phyloP scores from a whole-genome alignment of 306 rosid genomes.

The Senna siamea region DNA sequence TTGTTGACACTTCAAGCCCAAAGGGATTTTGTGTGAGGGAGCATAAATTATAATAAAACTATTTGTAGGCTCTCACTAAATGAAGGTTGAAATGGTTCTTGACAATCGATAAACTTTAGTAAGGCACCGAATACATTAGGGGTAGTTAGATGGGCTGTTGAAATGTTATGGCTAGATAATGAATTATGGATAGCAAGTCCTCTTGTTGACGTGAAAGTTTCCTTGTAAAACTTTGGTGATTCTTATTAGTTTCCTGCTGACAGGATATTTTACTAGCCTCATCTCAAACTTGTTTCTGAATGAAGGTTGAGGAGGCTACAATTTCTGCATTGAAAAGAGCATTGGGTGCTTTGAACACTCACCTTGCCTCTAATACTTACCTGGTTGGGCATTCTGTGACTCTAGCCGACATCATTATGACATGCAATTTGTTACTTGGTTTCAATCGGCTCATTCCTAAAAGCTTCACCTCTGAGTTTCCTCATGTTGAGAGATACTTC shows the following conservation, averaged over 20 bases:
- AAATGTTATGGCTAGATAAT: background rate
- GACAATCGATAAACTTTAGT: too few relatives aligned
- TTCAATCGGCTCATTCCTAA: slow-evolving; percentile 49
- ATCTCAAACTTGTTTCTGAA: background rate
- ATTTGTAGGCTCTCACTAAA: too few relatives aligned
- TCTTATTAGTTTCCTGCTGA: background rate
- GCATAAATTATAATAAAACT: too few relatives aligned
- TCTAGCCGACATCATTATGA: slow-evolving; percentile 71
- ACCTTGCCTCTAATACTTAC: slow-evolving; percentile 76
- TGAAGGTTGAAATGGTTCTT: too few relatives aligned
- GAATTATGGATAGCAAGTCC: background rate
- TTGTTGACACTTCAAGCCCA: too few relatives aligned
- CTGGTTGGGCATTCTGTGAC: slow-evolving; percentile 84
- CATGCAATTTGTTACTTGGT: slow-evolving; percentile 55
- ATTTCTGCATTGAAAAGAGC: slow-evolving; percentile 65
- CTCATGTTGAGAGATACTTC: slow-evolving; percentile 90
- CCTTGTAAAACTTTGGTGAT: background rate
- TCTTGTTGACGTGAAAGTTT: background rate
- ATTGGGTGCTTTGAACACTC: slow-evolving; percentile 67
- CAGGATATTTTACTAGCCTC: background rate
- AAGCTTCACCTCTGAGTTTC: slow-evolving; percentile 84
- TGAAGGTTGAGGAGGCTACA: slow-evolving; percentile 81
- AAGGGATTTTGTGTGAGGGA: too few relatives aligned
- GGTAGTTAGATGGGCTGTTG: background rate
- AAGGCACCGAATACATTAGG: background rate